Base-by-base conservation (phyloP, 2,329 filamentous ascomycete species). In the Drechmeria coniospora region DNA sequence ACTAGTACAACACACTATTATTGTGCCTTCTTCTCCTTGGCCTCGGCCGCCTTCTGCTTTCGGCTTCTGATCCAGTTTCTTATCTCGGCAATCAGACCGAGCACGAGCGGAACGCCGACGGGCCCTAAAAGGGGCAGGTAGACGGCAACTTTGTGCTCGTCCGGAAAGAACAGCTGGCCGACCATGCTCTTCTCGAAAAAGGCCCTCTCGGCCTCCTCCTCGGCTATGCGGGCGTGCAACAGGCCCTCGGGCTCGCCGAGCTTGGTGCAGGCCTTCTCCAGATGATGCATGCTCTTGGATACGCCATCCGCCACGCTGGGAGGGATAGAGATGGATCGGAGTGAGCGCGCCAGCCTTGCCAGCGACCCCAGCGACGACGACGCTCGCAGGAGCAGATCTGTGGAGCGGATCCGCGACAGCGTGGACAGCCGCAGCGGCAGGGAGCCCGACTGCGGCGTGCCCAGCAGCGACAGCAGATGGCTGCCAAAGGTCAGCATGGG, bases 181-280 rank as follows among this genome's bases (percentile, higher is more conserved):
- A 98, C 90, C 90, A 98, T 98, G 46, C 81, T 92, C 56, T 92
- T 92, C 54, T 98, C 90, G 41, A 98, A 98, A 54, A 98, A 98
- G 0, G 87, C 87, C 34, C 79, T 74, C 50, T 98, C 90, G 0
- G 84, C 87, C 47, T 92, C 83, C 3, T 72, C 68, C 53, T 94
- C 86, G 5, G 90, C 90, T 25, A 83, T 72, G 8, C 81, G 71
- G 0, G 87, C 87, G 47, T 87, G 75, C 36, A 76, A 68, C 21
- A 98, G 58, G 0, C 84, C 86, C 16, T 74, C 66, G 0, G 59
- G 56, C 0, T 60, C 62, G 20, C 70, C 70, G 2, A 95, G 61
- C 29, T 72, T 71, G 15, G 74, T 62, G 45, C 87, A 94, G 1
- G 86, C 78, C 25, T 71, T 63, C 17, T 81, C 68, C 2, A 98